Conservation (phyloP, 352 stramenopile genomes). For the Peronospora tabacina region DNA sequence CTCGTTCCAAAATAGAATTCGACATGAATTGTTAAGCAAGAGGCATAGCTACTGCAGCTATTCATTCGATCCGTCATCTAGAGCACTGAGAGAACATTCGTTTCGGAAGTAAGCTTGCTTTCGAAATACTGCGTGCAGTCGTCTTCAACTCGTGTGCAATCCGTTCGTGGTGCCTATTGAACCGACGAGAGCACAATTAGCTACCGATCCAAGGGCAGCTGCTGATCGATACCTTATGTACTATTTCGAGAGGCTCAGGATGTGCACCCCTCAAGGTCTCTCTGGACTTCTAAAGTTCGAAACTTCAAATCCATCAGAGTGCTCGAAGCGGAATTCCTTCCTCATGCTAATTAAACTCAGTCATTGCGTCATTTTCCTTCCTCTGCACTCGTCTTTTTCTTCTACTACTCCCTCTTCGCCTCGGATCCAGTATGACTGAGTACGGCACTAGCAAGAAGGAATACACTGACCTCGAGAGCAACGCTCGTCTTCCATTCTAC, state of each 20-base stretch:
- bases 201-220: conserved; percentile 3
- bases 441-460: conserved; percentile 29
- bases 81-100: no score
- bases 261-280: background rate
- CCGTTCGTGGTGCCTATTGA: no score
- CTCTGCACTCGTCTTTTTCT: conserved; percentile 3
- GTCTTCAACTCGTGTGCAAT: no score
- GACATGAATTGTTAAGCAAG: background rate
- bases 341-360: background rate
- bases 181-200: background rate
- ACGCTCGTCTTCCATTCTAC: conserved; percentile 25
- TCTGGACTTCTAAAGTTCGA: conserved; percentile 3
- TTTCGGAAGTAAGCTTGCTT: no score
- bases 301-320: conserved; percentile 10
- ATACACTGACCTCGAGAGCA: conserved; percentile 30
- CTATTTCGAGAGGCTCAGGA: conserved; percentile 6
- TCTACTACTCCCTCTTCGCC: background rate
- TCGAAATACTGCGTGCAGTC: no score
- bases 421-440: conserved; percentile 25
- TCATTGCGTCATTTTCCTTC: conserved; percentile 26
- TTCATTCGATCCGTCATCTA: no score
- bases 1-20: conserved; percentile 12
- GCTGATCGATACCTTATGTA: conserved; percentile 9
- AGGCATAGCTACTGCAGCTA: no score
- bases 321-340: background rate